Conservation (phyloP, 2,329 filamentous ascomycete species). For the Aspergillus awamori region DNA sequence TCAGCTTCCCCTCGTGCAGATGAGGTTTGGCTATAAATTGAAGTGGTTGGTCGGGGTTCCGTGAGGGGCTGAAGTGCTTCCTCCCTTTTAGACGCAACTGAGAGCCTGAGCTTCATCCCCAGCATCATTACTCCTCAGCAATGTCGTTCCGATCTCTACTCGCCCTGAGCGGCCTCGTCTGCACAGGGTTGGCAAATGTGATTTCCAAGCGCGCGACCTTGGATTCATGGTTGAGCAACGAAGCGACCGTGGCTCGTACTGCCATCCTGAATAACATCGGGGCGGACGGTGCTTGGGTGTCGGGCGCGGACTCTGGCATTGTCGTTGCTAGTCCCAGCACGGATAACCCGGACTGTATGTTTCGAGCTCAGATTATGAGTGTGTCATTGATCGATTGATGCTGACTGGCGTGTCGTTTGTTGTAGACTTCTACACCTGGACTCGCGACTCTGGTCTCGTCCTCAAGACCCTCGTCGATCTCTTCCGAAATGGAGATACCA, state of each 20-base stretch:
- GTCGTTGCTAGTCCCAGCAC: constrained; percentile 20
- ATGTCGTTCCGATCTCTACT: not conserved
- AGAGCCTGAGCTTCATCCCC: not conserved
- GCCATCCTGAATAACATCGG: constrained; percentile 19
- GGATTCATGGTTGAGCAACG: constrained; percentile 13
- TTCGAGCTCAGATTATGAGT: constrained; percentile 7
- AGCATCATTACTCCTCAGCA: too few relatives aligned
- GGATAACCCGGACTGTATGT: constrained; percentile 56
- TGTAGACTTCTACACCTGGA: constrained; percentile 78
- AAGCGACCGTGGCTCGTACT: constrained; percentile 11
- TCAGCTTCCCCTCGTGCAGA: not conserved
- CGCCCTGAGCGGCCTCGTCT: constrained; percentile 1
- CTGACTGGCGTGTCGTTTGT: not conserved
- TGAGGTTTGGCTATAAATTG: not conserved
- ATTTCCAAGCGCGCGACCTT: constrained; percentile 2
- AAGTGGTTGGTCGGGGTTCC: not conserved
- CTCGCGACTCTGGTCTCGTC: constrained; percentile 70
- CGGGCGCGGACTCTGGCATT: constrained; percentile 13
- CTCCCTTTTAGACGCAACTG: not conserved
- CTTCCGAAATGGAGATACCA: constrained; percentile 63
- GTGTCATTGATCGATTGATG: not conserved
- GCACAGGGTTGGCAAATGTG: not conserved
- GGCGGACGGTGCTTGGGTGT: constrained; percentile 11
- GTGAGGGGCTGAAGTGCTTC: too few relatives aligned
- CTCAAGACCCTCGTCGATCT: constrained; percentile 70